Conservation (phyloP, 345 rosid species). For the Clausena lansium region DNA sequence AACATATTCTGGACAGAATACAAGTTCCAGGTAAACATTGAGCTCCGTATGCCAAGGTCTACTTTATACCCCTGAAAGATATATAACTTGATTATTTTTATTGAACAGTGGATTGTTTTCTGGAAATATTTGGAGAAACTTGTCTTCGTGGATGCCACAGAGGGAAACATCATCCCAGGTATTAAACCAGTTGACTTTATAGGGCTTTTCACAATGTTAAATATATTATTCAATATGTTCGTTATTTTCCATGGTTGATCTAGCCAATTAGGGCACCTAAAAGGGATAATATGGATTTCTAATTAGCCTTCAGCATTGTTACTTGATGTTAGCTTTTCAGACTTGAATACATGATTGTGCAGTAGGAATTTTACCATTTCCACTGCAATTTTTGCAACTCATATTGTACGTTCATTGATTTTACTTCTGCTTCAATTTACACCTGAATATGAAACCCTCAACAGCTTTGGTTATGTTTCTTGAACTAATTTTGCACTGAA, state of each 20-base stretch:
- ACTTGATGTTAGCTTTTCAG: not conserved
- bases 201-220: constrained; percentile 1
- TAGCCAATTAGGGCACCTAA: not conserved
- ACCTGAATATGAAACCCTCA: not conserved
- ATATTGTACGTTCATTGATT: not conserved
- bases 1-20: constrained; percentile 56
- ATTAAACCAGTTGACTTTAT: constrained; percentile 9
- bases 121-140: constrained; percentile 80
- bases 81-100: constrained; percentile 19
- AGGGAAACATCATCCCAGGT: constrained; percentile 72
- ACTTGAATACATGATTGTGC: not conserved
- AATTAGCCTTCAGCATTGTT: not conserved
- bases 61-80: not conserved
- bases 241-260: not conserved
- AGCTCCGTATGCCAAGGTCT: not conserved
- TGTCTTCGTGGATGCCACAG: constrained; percentile 88
- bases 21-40: constrained; percentile 53
- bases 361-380: not conserved
- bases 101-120: constrained; percentile 64
- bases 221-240: not conserved
- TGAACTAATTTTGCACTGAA: not conserved
- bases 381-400: not conserved
- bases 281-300: not conserved
- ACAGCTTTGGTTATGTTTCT: not conserved
- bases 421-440: not conserved